These are phyloP conservation scores for Sphaerosporella brunnea DNA, from an alignment of 495 filamentous ascomycete genomes.

Conservation along the genomic window DNA sequence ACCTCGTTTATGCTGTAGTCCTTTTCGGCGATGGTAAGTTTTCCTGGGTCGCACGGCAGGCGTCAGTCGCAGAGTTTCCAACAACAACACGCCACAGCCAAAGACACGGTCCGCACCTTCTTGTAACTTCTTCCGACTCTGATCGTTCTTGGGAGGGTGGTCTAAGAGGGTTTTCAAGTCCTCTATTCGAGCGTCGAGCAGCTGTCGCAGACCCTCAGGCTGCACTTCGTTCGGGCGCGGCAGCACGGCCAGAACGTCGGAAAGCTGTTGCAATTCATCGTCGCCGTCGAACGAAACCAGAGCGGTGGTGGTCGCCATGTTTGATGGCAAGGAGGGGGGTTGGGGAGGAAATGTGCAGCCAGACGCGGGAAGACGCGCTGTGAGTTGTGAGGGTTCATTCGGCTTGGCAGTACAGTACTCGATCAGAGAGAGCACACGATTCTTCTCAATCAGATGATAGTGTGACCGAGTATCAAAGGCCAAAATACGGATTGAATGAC, in stretches of 20 bases:
- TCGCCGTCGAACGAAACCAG: not conserved
- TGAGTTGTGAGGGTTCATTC: too few species aligned
- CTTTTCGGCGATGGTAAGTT: constrained; percentile 47
- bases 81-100: not conserved
- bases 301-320: not conserved
- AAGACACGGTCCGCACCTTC: constrained; percentile 30
- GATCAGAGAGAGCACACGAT: too few species aligned
- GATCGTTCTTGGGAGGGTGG: constrained; percentile 35
- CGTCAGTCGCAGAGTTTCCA: constrained; percentile 7
- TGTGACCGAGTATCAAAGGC: too few species aligned
- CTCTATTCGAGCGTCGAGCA: constrained; percentile 49
- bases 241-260: not conserved
- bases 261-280: constrained; percentile 1
- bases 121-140: constrained; percentile 35
- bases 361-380: too few species aligned
- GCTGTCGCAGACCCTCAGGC: constrained; percentile 40
- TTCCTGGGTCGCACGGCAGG: constrained; percentile 34
- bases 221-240: constrained; percentile 2
- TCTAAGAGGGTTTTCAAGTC: constrained; percentile 64
- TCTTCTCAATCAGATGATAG: too few species aligned
- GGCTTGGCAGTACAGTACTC: too few species aligned
- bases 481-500: too few species aligned
- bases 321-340: not conserved
- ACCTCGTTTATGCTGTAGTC: constrained; percentile 71
- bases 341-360: constrained; percentile 1